A percentile compares a stretch with the other conserved stretches of the same genome.
Conservation (phyloP, 306 rosid species). For the Hippophae tibetana region DNA sequence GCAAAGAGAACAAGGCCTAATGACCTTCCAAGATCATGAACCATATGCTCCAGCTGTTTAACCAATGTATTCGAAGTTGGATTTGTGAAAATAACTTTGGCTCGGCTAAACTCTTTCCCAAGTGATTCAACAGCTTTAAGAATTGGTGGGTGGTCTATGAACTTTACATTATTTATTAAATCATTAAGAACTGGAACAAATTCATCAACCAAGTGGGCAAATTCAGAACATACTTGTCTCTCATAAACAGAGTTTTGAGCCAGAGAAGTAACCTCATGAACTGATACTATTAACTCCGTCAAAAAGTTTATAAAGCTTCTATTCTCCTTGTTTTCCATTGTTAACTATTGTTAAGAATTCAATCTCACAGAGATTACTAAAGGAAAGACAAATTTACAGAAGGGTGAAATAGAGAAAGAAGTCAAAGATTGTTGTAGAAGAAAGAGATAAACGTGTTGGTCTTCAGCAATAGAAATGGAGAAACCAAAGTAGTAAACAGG, state of each 20-base stretch:
- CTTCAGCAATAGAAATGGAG: too few species aligned
- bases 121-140: constrained; percentile 68
- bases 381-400: background rate
- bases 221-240: constrained; percentile 34
- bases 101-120: constrained; percentile 47
- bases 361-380: constrained; percentile 2
- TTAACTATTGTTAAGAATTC: background rate
- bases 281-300: constrained; percentile 32
- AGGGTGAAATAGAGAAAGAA: background rate
- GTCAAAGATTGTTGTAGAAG: background rate
- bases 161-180: constrained; percentile 30
- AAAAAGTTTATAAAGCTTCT: constrained; percentile 32
- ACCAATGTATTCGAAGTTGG: constrained; percentile 29
- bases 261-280: constrained; percentile 40
- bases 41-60: constrained; percentile 48
- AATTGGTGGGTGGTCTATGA: constrained; percentile 43
- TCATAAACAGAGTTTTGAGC: constrained; percentile 38
- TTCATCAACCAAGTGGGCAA: constrained; percentile 44
- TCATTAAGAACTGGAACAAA: constrained; percentile 48
- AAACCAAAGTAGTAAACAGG: too few species aligned
- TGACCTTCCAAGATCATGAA: constrained; percentile 71
- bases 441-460: background rate
- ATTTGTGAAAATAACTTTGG: constrained; percentile 30
- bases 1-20: constrained; percentile 62
- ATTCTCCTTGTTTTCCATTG: constrained; percentile 26